Base-by-base conservation (phyloP, 768 basidiomycete genomes). In the Baorangia bicolor region DNA sequence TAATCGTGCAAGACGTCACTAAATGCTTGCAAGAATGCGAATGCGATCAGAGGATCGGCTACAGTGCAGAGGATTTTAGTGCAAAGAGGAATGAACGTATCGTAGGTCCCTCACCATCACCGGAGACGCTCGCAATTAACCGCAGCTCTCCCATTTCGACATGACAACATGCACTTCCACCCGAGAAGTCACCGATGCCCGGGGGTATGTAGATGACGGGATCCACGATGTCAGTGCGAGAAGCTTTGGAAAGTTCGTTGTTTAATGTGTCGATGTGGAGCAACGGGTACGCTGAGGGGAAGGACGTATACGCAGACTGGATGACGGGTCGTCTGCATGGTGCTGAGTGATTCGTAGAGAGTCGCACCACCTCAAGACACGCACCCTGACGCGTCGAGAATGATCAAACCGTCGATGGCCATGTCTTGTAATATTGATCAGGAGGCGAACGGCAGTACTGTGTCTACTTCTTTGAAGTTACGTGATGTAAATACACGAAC, bases 31-130 rank as follows among this genome's bases (percentile, higher is more conserved):
- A 97, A 70, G 68, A 96, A 97, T 1, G 93, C 81, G 67, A 98
- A 94, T 10, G 89, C 94, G 55, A 93, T 86, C 34, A 94, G 72
- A 1, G 95, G 94, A 67, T 97, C 94, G 66, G 86, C 94, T 96
- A 62, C 34, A 20, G 49, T 23, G 25, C 40, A 27, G 5, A 43
- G 18, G n/a, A 4, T 21, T 18, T 31, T 20, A 43, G 43, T 34
- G 27, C 21, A 3, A 37, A 30, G 28, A 34, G n/a, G 39, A n/a
- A 35, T 25, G 40, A 23, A 11, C 3, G 18, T 7, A 16, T 40
- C 4, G 34, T 2, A 31, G 18, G 23, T n/a, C 16, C 31, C 44
- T 68, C 67, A 94, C 94, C 82, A 69, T 95, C 90, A 25, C 86
- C 88, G 62, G 89, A 90, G 41, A 96, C 79, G 21, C 92, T 91